Base-by-base conservation (phyloP, 2,329 filamentous ascomycete species). In the Dothideomycetes sp. region DNA sequence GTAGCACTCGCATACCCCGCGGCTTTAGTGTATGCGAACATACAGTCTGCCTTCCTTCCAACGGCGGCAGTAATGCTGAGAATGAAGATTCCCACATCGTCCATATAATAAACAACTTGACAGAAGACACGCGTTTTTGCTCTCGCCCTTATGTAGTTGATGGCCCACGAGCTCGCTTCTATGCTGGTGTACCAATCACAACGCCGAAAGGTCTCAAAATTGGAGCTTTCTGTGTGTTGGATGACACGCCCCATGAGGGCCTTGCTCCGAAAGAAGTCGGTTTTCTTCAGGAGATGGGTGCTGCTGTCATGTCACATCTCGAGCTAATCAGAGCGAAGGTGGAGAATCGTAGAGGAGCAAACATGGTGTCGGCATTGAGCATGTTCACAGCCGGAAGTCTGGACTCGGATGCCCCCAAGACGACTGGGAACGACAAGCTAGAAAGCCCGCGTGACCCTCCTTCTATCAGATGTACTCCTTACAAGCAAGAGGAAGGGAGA, bases 151-250 rank as follows among this genome's bases (percentile, higher is more conserved):
- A 51, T 4, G 59, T 58, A 24, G 49, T 56, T 12, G 32, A 43
- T 1, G 49, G 49, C n/a, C 55, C 41, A 10, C 13, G 24, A 16
- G 24, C 30, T n/a, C 29, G 41, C 4, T 77, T 77, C 51, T 74
- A 76, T 45, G 73, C 73, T 6, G 72, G 71, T 13, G 77, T 80
- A 0, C 79, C 78, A 0, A 73, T 83, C 41, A 68, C 69, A 16
- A 77, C 74, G 2, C 69, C 69, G 0, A 70, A 67, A 22, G 69
- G 73, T 16, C 70, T 73, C 50, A 69, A 69, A 33, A 74, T 83
- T 41, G 79, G 79, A 9, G 69, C 68, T 7, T 76, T 77, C 44
- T 71, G 72, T 38, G 69, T 81, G 2, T 60, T 78, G 3, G 78
- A 81, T 48, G 69, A 73, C 32, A 63, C 66, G 17, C 69, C 73